phyloP scores from a whole-genome alignment of 306 rosid genomes.

The Vigna mungo region DNA sequence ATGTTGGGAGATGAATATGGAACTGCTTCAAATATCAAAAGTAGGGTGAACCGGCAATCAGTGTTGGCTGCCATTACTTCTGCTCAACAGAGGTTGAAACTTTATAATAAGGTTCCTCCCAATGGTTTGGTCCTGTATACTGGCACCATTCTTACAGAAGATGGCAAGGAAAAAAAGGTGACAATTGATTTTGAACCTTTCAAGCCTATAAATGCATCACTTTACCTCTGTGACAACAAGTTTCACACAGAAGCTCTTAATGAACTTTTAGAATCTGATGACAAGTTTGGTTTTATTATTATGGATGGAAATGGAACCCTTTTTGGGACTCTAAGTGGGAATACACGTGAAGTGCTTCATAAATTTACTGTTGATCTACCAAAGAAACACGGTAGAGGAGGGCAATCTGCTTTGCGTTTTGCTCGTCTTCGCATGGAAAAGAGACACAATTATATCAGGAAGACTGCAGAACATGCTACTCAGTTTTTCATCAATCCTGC shows the following conservation, averaged over 20 bases:
- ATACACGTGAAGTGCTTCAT: slow-evolving; percentile 89
- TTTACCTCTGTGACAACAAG: slow-evolving; percentile 91
- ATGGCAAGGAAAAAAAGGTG: slow-evolving; percentile 94
- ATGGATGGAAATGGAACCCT: slow-evolving; percentile 97
- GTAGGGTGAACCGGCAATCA: slow-evolving; percentile 90
- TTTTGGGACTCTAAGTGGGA: slow-evolving; percentile 88
- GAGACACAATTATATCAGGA: slow-evolving; percentile 86
- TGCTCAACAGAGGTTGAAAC: slow-evolving; percentile 90
- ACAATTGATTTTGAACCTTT: slow-evolving; percentile 94
- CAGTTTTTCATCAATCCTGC: slow-evolving; percentile 72
- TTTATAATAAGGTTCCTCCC: slow-evolving; percentile 87
- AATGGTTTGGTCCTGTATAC: slow-evolving; percentile 90
- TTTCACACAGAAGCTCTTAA: slow-evolving; percentile 89
- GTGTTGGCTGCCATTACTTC: slow-evolving; percentile 90
- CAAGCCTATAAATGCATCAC: slow-evolving; percentile 83
- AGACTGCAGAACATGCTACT: slow-evolving; percentile 93
- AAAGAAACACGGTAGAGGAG: slow-evolving; percentile 95
- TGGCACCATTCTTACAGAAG: slow-evolving; percentile 87
- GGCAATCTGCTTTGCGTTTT: slow-evolving; percentile 89
- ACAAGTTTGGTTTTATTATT: slow-evolving; percentile 87
- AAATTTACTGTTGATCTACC: slow-evolving; percentile 87
- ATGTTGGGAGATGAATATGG: slow-evolving; percentile 96
- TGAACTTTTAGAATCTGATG: slow-evolving; percentile 89
- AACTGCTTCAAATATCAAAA: slow-evolving; percentile 92
- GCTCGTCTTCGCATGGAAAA: slow-evolving; percentile 96